Evolutionary conservation across 352 stramenopile genomes (phyloP), one percentile per base, ranked within the genome.

Genomic region (Aphanomyces cochlioides): DNA sequence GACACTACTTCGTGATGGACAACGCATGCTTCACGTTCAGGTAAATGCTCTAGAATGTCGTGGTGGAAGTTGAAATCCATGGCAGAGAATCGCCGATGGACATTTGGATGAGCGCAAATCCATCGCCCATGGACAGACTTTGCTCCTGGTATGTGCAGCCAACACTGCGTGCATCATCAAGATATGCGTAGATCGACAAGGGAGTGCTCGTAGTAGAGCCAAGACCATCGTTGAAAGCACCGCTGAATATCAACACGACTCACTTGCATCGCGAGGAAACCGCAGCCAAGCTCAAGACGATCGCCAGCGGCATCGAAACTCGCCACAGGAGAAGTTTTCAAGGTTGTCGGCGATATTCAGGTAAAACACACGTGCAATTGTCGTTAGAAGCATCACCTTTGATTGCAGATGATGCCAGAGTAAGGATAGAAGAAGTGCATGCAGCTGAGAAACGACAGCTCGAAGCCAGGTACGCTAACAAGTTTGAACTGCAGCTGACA

Each of bases 221-320:
- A 37, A 28, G 54, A 10, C 15, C 54, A 37, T 61, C 54, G 54
- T n/a, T 61, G 15, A 61, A 40, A 17, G 28, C 34, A 37, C 54
- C 54, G n/a, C 34, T 61, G 6, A 61, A 61, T 37, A 61, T 61
- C 54, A 61, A 61, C 54, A 61, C 54, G 34, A 61, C 54, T 3
- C 54, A 61, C 3, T 40, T 61, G 28, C 54, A 61, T n/a, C 54
- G 28, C 17, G 54, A 61, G 10, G 54, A 17, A n/a, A 37, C 54
- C 0, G 54, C 54, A 6, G 36, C 21, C 10, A 61, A 61, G 54
- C 28, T 61, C 28, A 28, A 61, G 34, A 37, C 54, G n/a, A 19
- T 61, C 5, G 36, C 3, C 17, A 61, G 54, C 12, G 54, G 54
- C 17, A 41, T 13, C 1, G 28, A 61, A 61, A 61, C 54, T 5